These are phyloP conservation scores for Xanthoconium stramineum DNA, from an alignment of 768 basidiomycete genomes.

Conservation along the genomic window DNA sequence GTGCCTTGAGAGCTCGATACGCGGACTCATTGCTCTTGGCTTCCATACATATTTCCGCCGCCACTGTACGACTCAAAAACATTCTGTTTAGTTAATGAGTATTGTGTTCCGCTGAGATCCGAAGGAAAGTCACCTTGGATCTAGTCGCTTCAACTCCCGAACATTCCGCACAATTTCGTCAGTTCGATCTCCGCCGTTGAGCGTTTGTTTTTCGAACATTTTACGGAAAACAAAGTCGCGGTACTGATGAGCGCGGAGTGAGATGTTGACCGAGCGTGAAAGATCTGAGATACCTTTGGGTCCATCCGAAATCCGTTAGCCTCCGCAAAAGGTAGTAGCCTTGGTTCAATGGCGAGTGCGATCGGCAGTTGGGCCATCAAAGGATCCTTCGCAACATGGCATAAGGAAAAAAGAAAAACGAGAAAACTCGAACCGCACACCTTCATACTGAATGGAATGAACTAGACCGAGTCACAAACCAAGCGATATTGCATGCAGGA, in stretches of 20 bases:
- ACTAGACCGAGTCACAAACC: slow-evolving; percentile 40
- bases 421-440: slow-evolving; percentile 34
- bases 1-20: slow-evolving; percentile 62
- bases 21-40: slow-evolving; percentile 66
- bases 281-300: slow-evolving; percentile 49
- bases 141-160: slow-evolving; percentile 66
- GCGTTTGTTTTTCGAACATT: slow-evolving; percentile 64
- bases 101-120: background rate
- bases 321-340: slow-evolving; percentile 66
- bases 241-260: slow-evolving; percentile 44
- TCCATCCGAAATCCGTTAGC: slow-evolving; percentile 79
- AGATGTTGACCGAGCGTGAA: slow-evolving; percentile 7
- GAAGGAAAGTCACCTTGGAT: slow-evolving; percentile 50
- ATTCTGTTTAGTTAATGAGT: slow-evolving; percentile 45
- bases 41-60: slow-evolving; percentile 81
- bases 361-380: slow-evolving; percentile 76
- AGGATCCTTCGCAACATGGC: slow-evolving; percentile 50
- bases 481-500: slow-evolving; percentile 1
- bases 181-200: slow-evolving; percentile 48
- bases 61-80: slow-evolving; percentile 82
- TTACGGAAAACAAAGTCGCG: slow-evolving; percentile 86
- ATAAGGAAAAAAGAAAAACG: slow-evolving; percentile 4
- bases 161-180: slow-evolving; percentile 70
- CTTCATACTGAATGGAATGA: slow-evolving; percentile 74
- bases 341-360: slow-evolving; percentile 73